Percentiles rank a stretch among this genome's conserved stretches.
Conservation (phyloP, 495 filamentous ascomycete species). For the Aspergillus kassunensis region DNA sequence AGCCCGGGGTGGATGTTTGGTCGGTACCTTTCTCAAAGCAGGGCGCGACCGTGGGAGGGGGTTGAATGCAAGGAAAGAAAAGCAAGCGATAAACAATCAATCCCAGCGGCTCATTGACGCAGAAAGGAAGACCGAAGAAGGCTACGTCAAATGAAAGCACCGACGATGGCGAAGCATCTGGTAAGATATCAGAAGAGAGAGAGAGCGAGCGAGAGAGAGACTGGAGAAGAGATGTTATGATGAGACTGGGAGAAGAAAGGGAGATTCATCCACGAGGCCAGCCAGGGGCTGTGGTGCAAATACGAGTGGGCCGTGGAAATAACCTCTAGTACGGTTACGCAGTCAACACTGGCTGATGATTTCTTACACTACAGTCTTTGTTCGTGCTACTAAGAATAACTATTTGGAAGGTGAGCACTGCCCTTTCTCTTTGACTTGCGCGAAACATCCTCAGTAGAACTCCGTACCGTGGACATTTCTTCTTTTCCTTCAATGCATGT, state of each 20-base stretch:
- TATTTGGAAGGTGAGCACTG: background rate
- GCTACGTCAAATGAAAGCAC: slow-evolving; percentile 33
- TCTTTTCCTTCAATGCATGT: slow-evolving; percentile 1
- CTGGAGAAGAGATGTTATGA: slow-evolving; percentile 9
- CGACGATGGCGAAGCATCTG: slow-evolving; percentile 30
- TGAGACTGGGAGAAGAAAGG: slow-evolving; percentile 20
- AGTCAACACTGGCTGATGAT: background rate
- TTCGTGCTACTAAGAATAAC: slow-evolving; percentile 4
- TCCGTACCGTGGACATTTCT: too few species aligned
- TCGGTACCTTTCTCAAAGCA: slow-evolving; percentile 21
- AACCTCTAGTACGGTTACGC: background rate
- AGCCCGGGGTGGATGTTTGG: slow-evolving; percentile 9
- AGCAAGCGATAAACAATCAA: slow-evolving; percentile 21
- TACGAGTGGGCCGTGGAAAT: too few species aligned
- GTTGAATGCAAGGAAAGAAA: slow-evolving; percentile 33
- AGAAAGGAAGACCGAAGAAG: slow-evolving; percentile 14
- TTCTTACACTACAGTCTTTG: slow-evolving; percentile 4
- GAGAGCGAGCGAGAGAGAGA: background rate
- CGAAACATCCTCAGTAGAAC: too few species aligned
- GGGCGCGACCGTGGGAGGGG: slow-evolving; percentile 32
- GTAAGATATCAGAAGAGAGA: slow-evolving; percentile 8
- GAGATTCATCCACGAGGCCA: background rate
- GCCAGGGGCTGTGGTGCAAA: slow-evolving; percentile 1
- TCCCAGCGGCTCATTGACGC: slow-evolving; percentile 29
- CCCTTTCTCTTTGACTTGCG: background rate